Percentiles rank a stretch among this genome's conserved stretches.
Conservation (phyloP, 2,329 filamentous ascomycete genomes). For the Cladosporium austrohemisphaericum region DNA sequence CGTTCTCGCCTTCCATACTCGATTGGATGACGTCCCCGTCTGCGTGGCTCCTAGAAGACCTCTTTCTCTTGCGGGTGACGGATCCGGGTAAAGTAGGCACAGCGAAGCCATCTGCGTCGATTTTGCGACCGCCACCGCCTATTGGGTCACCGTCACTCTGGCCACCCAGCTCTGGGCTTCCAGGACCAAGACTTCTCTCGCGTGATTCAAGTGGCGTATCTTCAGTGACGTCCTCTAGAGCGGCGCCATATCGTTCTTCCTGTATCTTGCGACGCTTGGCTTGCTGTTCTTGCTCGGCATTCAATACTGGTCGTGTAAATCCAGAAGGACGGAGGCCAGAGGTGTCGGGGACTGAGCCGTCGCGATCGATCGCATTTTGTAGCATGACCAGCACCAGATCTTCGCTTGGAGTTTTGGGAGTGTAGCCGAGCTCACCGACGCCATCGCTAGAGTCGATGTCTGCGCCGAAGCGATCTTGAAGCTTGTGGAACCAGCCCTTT, state of each 20-base stretch:
- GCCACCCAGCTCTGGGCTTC: neutral
- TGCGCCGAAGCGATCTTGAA: slow-evolving; percentile 8
- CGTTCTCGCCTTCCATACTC: slow-evolving; percentile 10
- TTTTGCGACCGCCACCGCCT: neutral
- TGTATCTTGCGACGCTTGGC: slow-evolving; percentile 11
- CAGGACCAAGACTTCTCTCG: slow-evolving; percentile 1
- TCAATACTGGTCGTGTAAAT: slow-evolving; percentile 3
- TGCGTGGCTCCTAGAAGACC: neutral
- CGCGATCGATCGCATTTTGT: slow-evolving; percentile 12
- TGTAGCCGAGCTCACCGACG: slow-evolving; percentile 14
- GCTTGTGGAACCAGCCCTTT: slow-evolving; percentile 14
- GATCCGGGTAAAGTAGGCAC: slow-evolving; percentile 6
- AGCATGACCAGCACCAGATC: slow-evolving; percentile 12
- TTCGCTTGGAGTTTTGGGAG: neutral
- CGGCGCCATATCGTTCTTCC: slow-evolving; percentile 10
- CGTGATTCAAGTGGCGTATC: slow-evolving; percentile 11
- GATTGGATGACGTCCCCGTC: neutral
- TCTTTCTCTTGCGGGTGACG: slow-evolving; percentile 2
- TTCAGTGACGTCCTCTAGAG: slow-evolving; percentile 6
- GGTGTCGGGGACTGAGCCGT: slow-evolving; percentile 12
- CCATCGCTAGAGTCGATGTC: slow-evolving; percentile 14
- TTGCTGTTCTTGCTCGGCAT: slow-evolving; percentile 10
- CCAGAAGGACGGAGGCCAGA: slow-evolving; percentile 11
- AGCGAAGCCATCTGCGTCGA: slow-evolving; percentile 12
- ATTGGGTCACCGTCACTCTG: neutral